Evolutionary conservation across 441 rosid species (phyloP).

Genomic region (Pelargonium exstipulatum): DNA sequence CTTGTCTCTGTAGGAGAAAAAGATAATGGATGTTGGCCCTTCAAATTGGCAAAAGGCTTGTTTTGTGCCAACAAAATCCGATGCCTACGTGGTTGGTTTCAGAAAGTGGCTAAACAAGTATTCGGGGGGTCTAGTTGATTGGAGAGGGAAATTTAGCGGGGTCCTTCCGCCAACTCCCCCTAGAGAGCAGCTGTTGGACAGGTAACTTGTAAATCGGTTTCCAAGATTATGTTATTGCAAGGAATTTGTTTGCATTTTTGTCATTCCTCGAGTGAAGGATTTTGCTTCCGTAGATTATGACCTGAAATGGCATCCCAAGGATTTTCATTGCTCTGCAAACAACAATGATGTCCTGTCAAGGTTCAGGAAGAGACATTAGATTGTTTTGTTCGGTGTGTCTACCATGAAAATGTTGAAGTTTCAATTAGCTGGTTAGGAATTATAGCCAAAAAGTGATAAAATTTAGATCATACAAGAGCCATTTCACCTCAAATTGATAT

Average conservation of each 20-base stretch:
- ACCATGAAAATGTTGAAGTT: not conserved
- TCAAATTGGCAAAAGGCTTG: slow-evolving; percentile 82
- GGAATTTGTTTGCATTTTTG: not conserved
- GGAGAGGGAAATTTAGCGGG: slow-evolving; percentile 65
- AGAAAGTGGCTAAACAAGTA: slow-evolving; percentile 78
- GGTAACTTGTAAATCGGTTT: slow-evolving; percentile 34
- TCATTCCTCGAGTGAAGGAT: too few species aligned
- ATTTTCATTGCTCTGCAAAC: too few species aligned
- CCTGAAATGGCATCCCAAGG: too few species aligned
- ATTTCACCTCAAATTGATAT: too few species aligned
- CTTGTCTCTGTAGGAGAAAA: slow-evolving; percentile 52
- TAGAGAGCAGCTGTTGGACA: slow-evolving; percentile 72
- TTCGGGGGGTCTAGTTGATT: slow-evolving; percentile 53
- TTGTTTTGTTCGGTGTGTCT: not conserved
- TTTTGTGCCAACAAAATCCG: slow-evolving; percentile 76
- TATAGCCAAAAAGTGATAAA: too few species aligned
- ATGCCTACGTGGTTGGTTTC: slow-evolving; percentile 67
- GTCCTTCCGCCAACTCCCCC: slow-evolving; percentile 74
- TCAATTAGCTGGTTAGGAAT: too few species aligned
- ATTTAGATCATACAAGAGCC: too few species aligned
- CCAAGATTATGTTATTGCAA: not conserved
- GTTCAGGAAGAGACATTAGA: not conserved
- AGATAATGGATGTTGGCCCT: slow-evolving; percentile 57
- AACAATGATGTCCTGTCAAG: too few species aligned
- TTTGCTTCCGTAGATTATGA: too few species aligned